Base-by-base conservation (phyloP, 2,329 filamentous ascomycete species). In the Fusarium mundagurra region DNA sequence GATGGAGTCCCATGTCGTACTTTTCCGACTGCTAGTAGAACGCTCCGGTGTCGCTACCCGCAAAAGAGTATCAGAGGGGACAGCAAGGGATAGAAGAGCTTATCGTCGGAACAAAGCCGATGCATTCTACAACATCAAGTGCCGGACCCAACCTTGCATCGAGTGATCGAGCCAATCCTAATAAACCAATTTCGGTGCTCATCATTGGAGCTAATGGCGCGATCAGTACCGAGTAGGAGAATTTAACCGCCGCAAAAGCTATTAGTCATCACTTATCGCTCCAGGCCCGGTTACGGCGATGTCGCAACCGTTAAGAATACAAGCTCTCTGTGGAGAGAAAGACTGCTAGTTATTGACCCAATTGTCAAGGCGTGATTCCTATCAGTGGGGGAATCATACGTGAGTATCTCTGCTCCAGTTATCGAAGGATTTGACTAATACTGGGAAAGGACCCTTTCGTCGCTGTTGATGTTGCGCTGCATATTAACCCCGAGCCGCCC, bases 151-250 rank as follows among this genome's bases (percentile, higher is more conserved):
- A 55, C 43, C 31, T 50, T 44, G 36, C 43, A 45, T 62, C 18
- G 34, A 63, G 66, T 65, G 64, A 54, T 74, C 43, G 44, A 74
- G 69, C 76, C 76, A 77, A 77, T 77, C 71, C 39, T 33, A 29
- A 58, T n/a, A 58, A 41, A 64, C 64, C 47, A 60, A 57, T 69
- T 58, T 60, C 50, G 62, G 60, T 67, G 69, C 69, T 75, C 74
- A 77, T 78, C 68, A 75, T 72, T 72, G 73, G 71, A 64, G 69
- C 61, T 61, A 55, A 78, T 78, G 77, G 67, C 77, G 76, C 71
- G 62, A 78, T 76, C 53, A 50, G 34, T 31, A 31, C 31, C 9
- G 31, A 31, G 31, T 43, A 53, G 34, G 44, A 22, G 43, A 45
- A 24, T 41, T 11, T 24, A 60, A 60, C 58, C 53, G 24, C 77